Evolutionary conservation across 2,329 filamentous ascomycete genomes (phyloP), one percentile per base, ranked within the genome.

Genomic region (Thelonectria olida): DNA sequence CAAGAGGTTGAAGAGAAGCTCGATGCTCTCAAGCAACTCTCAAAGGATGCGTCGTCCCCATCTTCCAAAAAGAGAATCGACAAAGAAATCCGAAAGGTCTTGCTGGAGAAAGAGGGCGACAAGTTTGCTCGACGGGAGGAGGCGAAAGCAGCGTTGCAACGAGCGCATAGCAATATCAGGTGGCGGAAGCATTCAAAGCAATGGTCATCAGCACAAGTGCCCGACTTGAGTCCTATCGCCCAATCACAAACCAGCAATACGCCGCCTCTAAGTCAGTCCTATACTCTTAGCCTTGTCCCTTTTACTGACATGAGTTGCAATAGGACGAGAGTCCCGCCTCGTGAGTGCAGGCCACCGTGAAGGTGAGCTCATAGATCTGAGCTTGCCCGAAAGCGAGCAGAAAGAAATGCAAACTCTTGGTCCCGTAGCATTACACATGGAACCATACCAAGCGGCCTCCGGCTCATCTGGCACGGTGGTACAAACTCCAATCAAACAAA

Each of bases 191-290:
- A 80, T 22, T 77, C 75, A 2, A 76, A 78, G 19, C 80, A 83
- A 55, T 87, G 84, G 84, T 84, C 81, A 5, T 85, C 82, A 4
- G 79, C 79, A 1, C 80, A 80, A 22, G 82, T 84, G 60, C 82
- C 84, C 10, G 74, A 75, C 7, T 67, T 86, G 45, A 85, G 81
- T 51, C 82, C 83, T 12, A 84, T 85, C 52, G 72, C 78, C 19
- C 79, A 84, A 68, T 84, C 82, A 63, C 54, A 67, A 27, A 61
- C 70, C 63, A 72, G 67, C 28, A 41, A 23, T 34, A 72, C 71
- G 20, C 61, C 63, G 2, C 54, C 67, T 2, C 60, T 64, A 36
- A 72, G 72, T 56, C 51, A 73, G 73, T 63, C 67, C 61, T 25
- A 10, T 39, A 22, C 22, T 62, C 28, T 60, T 31, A 27, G n/a